Evolutionary conservation across 192 early-diverging fungal genomes (phyloP), one percentile per base, ranked within the genome.

Genomic region (Podochytrium sp.): DNA sequence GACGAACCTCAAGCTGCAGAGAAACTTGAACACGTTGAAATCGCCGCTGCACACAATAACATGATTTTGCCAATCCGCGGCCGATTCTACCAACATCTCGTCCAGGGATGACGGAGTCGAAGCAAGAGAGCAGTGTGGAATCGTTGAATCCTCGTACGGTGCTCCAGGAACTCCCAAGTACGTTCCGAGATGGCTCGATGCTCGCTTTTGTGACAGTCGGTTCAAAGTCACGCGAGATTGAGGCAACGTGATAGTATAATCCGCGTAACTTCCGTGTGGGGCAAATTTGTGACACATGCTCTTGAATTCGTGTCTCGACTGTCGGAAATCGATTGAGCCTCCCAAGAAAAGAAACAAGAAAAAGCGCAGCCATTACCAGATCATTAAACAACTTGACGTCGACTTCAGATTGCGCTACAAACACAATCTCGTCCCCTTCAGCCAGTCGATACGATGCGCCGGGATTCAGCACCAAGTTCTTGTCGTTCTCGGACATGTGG

Each of bases 381-480:
- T 57, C 29, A 23, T n/a, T 16, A 42, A 71, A 71, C 41, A 43
- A 7, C 5, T 39, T 42, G 5, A 56, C 64, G 55, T 71, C 68
- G 5, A 5, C 6, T 5, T 34, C 29, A 2, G 57, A 27, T 64
- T 87, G 84, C 0, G 86, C 84, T 38, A 91, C 81, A 40, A 82
- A 87, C 2, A 90, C 70, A 27, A 83, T 75, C 5, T 86, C 76
- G 58, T 91, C 90, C 37, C 42, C 43, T 0, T 64, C 32, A 6
- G 65, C 76, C 0, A 91, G 66, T n/a, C 61, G 47, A 68, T 89
- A 90, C 2, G 78, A 68, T 57, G 81, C 65, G 18, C 87, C 86
- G 2, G 91, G 91, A 43, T 92, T 92, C 35, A 75, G 33, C 34
- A 75, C 20, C 1, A 75, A 20, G 30, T 16, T 71, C 29, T 30